Evolutionary conservation across 2,329 filamentous ascomycete genomes (phyloP).

Genomic region (Sporothrix humicola): DNA sequence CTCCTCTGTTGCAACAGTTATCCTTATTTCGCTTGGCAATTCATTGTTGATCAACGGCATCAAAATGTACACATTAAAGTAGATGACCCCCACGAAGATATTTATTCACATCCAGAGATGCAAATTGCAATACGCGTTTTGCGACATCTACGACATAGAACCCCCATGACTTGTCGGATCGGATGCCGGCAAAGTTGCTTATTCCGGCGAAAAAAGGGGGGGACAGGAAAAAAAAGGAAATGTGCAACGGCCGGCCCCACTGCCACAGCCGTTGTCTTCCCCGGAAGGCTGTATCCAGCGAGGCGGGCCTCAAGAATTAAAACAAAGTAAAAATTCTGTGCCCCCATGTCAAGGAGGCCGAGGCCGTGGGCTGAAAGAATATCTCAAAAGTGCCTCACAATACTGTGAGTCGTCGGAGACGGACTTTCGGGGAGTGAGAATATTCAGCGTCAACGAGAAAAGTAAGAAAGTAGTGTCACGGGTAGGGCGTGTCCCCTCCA

Average conservation of each 20-base stretch:
- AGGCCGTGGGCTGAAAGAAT: neutral
- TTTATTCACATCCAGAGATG: neutral
- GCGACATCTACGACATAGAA: neutral
- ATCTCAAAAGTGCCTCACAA: neutral
- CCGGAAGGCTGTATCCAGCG: neutral
- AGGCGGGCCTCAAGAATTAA: neutral
- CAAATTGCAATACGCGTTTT: neutral
- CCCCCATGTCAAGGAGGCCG: neutral
- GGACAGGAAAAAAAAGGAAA: neutral
- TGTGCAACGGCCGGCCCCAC: neutral
- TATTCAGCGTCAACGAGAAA: neutral
- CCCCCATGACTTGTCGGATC: no score
- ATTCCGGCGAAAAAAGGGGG: neutral
- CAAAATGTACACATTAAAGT: no score
- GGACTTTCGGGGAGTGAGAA: neutral
- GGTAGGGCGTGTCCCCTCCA: neutral
- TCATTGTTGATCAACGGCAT: no score
- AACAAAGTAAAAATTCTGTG: no score
- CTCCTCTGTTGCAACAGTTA: no score
- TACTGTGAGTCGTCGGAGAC: no score
- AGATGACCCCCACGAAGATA: neutral
- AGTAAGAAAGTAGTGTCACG: neutral
- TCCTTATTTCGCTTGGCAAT: no score
- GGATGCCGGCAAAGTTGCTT: conserved; percentile 1
- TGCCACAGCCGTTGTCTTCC: neutral